Base-by-base conservation (phyloP, 352 stramenopile species). In the Phytopythium sindhum region DNA sequence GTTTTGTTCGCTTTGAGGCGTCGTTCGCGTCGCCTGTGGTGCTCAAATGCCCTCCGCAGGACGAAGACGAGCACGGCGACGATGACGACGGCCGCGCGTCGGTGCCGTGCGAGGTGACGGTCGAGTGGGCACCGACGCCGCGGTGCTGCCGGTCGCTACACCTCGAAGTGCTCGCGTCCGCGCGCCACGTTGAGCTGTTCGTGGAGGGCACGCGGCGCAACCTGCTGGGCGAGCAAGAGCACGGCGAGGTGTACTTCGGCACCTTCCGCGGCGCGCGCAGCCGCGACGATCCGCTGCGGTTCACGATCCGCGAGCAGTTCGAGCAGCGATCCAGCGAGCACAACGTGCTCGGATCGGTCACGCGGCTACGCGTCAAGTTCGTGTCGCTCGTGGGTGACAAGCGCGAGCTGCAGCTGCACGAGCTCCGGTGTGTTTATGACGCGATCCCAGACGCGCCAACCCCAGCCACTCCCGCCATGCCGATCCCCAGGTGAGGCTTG, bases 101-200 rank as follows among this genome's bases (percentile, higher is more conserved):
- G 4, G 3, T 35, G 24, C 39, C 39, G 1, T 93, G 84, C 39
- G 71, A 93, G 63, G 14, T 91, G 33, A 60, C 42, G 24, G 61
- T 88, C 10, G 64, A 78, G 23, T 86, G 81, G 75, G 28, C 47
- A 5, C 10, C 24, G 2, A 45, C 61, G 17, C 72, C 77, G 29
- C 63, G 88, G 44, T 70, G 72, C 9, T 91, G 81, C 57, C 60
- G 66, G 8, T 68, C 78, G 50, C 67, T 92, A 10, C 70, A 76
- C 47, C 57, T 95, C 1, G 66, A 85, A 56, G 51, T 89, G 23
- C 31, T 70, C 42, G 80, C 78, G 70, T 93, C 83, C 1, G 86
- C 84, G 41, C 80, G 86, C 8, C 81, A 95, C 57, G 70, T 91
- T 2, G 86, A 95, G 55, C 50, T 93, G 2, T 79, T 88, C 57